Evolutionary conservation across 164 flowering plant genomes (phyloP), one percentile per base, ranked within the genome.

Genomic region (Taxillus chinensis): DNA sequence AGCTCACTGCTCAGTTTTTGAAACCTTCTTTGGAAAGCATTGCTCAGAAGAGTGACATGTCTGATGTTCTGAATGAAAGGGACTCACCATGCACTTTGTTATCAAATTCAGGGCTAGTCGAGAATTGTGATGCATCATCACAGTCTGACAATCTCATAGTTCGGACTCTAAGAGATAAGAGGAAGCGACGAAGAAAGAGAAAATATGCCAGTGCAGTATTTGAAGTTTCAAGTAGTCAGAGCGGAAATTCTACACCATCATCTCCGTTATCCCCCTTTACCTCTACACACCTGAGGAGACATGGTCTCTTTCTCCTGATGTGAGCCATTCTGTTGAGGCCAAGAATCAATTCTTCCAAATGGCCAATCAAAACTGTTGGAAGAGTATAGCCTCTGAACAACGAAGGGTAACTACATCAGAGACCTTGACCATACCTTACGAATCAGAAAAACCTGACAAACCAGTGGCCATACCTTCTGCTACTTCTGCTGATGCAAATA

Each of bases 181-280:
- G 80, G 46, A 78, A 74, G 58, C 74, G 81, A 55, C 73, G 86
- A 41, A 82, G 75, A 77, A 84, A 71, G 79, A 82, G 71, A 59
- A 87, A 76, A 75, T 70, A 70, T 64, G 62, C 72, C 15, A 76
- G 71, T 65, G 59, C 78, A 5, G 82, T 72, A 54, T 57, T 27
- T 59, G 98, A 89, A 64, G 83, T 78, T 67, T 77, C 95, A 11
- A 83, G 95, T 61, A 92, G 96, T 79, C 96, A 89, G 65, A 92
- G 98, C 79, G 93, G 98, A 67, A 85, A 87, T 68, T 92, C 98
- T 51, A 86, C 98, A 41, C 96, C 98, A 16, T 76, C 92, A 63
- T 87, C 96, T 43, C 92, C 98, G 10, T 64, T 87, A 73, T 92
- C 98, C 27, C 95, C 98, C 8, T 45, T 63, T n/a, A 48, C 78